Percentiles rank a stretch among this genome's conserved stretches.
Evolutionary conservation across 768 basidiomycete species (phyloP).

Genomic region (Xerocomus brunneocitrinus): DNA sequence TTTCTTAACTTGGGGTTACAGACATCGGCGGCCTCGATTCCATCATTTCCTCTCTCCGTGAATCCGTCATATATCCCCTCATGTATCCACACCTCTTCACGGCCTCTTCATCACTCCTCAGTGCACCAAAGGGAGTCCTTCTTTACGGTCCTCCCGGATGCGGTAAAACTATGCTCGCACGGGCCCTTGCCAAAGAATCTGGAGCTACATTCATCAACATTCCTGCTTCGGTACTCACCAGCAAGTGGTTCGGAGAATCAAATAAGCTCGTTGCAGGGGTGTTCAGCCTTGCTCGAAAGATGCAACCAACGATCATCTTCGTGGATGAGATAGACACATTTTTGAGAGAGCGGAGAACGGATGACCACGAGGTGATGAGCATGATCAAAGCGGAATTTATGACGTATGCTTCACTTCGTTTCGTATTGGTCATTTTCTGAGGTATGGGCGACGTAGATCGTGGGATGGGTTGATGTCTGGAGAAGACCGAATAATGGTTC

Average conservation of each 20-base stretch:
- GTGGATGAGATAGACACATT: constrained; percentile 99
- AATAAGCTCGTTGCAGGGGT: constrained; percentile 95
- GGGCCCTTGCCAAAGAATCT: constrained; percentile 94
- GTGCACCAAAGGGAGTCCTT: constrained; percentile 93
- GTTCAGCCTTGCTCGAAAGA: constrained; percentile 90
- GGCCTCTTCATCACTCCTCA: constrained; percentile 73
- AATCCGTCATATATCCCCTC: constrained; percentile 94
- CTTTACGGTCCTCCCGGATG: constrained; percentile 97
- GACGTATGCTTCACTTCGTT: constrained; percentile 47
- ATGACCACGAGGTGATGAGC: constrained; percentile 95
- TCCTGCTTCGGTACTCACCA: constrained; percentile 66
- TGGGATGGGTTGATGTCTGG: constrained; percentile 93
- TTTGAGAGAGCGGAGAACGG: constrained; percentile 77
- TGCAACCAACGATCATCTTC: constrained; percentile 95
- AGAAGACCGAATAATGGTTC: constrained; percentile 77
- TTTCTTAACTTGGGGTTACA: constrained; percentile 18
- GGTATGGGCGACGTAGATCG: constrained; percentile 42
- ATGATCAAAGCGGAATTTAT: constrained; percentile 99
- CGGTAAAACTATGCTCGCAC: constrained; percentile 99
- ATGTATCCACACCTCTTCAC: constrained; percentile 86
- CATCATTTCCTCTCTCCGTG: constrained; percentile 85
- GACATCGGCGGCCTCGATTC: constrained; percentile 93
- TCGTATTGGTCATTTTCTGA: not conserved
- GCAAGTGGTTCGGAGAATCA: constrained; percentile 84
- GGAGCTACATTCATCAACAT: constrained; percentile 96